These are phyloP conservation scores for Cystobasidiopsis lactophilus DNA, from an alignment of 768 basidiomycete genomes.

Conservation along the genomic window DNA sequence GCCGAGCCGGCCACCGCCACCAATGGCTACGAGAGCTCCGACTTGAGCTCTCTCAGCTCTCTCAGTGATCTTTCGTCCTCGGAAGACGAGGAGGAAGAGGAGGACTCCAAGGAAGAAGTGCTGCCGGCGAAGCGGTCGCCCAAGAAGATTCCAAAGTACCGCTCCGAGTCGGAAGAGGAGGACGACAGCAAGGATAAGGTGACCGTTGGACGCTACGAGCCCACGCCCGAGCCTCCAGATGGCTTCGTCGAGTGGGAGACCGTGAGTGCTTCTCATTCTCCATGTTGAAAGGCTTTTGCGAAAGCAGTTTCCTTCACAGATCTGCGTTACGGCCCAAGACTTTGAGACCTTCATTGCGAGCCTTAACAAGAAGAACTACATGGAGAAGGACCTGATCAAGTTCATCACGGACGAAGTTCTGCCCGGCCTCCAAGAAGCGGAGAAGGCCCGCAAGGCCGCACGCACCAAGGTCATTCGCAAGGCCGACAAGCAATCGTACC, in stretches of 20 bases:
- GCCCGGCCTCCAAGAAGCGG: not conserved
- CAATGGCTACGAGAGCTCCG: conserved; percentile 3
- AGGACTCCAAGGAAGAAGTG: not conserved
- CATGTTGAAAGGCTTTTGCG: not conserved
- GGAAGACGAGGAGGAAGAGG: not conserved
- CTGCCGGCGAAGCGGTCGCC: not conserved
- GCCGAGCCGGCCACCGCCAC: too few relatives aligned
- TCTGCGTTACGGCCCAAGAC: not conserved
- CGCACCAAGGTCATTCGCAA: not conserved
- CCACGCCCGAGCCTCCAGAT: not conserved
- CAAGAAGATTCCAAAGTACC: too few relatives aligned
- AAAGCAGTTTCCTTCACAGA: not conserved
- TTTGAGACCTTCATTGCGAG: not conserved
- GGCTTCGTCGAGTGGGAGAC: not conserved
- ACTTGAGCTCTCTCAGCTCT: conserved; percentile 2
- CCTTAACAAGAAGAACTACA: not conserved
- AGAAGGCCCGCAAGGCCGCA: not conserved
- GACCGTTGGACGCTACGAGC: not conserved
- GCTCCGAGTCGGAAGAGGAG: conserved; percentile 1
- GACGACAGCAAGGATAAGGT: not conserved
- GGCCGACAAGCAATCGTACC: not conserved
- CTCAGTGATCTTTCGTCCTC: too few relatives aligned
- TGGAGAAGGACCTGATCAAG: not conserved
- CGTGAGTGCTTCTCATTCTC: not conserved
- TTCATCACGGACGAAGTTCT: not conserved